A percentile compares a stretch with the other conserved stretches of the same genome.
Evolutionary conservation across 2,329 filamentous ascomycete genomes (phyloP).

Genomic region (Fusarium sp.): DNA sequence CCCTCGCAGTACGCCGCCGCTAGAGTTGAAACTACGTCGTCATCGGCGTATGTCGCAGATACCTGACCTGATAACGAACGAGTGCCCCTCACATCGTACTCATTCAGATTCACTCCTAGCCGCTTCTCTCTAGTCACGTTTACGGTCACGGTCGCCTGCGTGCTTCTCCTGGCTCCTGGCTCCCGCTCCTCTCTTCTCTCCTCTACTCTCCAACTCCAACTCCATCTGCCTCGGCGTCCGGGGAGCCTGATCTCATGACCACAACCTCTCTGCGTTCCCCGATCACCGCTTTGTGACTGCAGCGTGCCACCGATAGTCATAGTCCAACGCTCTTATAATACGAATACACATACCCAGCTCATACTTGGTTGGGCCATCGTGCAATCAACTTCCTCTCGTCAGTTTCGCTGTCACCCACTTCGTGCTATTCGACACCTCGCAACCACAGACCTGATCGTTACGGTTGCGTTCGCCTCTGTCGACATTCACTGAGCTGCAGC

Average conservation of each 20-base stretch:
- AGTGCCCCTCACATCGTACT: conserved; percentile 44
- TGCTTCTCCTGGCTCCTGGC: conserved; percentile 5
- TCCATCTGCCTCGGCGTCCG: conserved; percentile 30
- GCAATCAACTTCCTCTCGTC: conserved; percentile 22
- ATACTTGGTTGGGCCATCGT: conserved; percentile 31
- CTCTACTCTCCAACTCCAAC: conserved; percentile 20
- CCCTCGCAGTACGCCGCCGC: conserved; percentile 40
- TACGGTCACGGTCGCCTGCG: conserved; percentile 22
- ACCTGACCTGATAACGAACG: conserved; percentile 44
- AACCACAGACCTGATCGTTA: conserved; percentile 12
- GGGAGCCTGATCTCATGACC: conserved; percentile 44
- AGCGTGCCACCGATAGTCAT: conserved; percentile 50
- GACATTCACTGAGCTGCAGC: conserved; percentile 14
- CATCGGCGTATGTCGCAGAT: conserved; percentile 48
- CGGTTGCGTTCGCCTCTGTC: conserved; percentile 8
- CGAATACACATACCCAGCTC: conserved; percentile 42
- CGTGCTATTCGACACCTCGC: conserved; percentile 24
- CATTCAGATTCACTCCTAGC: conserved; percentile 26
- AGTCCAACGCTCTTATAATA: conserved; percentile 48
- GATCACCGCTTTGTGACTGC: conserved; percentile 46
- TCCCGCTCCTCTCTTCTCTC: conserved; percentile 6
- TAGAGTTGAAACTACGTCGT: conserved; percentile 46
- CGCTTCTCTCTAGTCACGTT: conserved; percentile 21
- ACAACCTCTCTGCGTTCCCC: conserved; percentile 42
- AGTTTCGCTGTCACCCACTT: conserved; percentile 17